Evolutionary conservation across 2,329 filamentous ascomycete genomes (phyloP), one percentile per base, ranked within the genome.

Genomic region (Trichoderma breve): DNA sequence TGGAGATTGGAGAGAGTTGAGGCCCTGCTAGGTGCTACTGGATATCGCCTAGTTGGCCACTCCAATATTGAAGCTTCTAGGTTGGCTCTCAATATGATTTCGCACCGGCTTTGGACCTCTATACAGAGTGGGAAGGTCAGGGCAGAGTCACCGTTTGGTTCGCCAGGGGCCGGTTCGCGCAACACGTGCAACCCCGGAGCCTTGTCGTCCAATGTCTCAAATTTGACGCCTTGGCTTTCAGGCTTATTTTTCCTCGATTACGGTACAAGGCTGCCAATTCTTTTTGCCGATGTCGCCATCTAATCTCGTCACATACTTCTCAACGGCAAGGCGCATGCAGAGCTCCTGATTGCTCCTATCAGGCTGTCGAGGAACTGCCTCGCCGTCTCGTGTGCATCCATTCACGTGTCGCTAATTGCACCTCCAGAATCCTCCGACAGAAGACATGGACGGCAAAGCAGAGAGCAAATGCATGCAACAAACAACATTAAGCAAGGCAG

Each of bases 151-250:
- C 64, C 34, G 51, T 53, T 24, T 67, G 51, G 64, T 12, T 67
- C 18, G 24, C 34, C 32, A 11, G 32, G 66, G 57, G 66, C 47
- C 21, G n/a, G 66, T 39, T 21, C 21, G 39, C 39, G 26, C 66
- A 53, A 24, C 63, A 66, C 55, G 66, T 70, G 57, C 66, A 24
- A 39, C 65, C 15, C 28, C 30, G 66, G 28, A 70, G 66, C 66
- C 66, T 62, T 70, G 66, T 39, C 32, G n/a, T 21, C 64, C 51
- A 36, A 58, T 43, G 51, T 53, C 47, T 58, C 15, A 32, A 58
- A 18, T 58, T 6, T 11, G 55, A 32, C 26, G n/a, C 57, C 57
- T 60, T 34, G 65, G 53, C 65, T 28, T 26, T n/a, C 36, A 51
- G n/a, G 9, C 28, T 51, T 39, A 26, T 61, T 36, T 21, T 24